These are phyloP conservation scores for Coprinopsis marcescibilis DNA, from an alignment of 768 basidiomycete species.

Conservation along the genomic window DNA sequence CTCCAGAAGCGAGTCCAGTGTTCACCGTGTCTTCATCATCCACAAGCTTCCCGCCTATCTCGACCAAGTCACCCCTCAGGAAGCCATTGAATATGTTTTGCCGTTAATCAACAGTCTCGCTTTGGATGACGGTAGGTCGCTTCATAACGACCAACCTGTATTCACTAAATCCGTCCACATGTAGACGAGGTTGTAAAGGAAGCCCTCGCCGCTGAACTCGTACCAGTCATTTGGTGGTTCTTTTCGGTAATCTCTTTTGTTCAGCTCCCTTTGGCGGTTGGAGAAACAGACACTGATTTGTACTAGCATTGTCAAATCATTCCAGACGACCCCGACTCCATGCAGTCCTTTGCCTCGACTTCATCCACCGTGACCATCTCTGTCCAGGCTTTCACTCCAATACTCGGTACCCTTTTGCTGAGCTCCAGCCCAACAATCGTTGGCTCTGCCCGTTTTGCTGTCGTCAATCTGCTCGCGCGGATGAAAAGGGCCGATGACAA, in stretches of 20 bases:
- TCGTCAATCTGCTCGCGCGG: conserved; percentile 73
- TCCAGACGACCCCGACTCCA: conserved; percentile 36
- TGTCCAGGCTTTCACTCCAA: conserved; percentile 85
- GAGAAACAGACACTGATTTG: conserved; percentile 5
- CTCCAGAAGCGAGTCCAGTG: conserved; percentile 64
- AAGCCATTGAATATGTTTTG: conserved; percentile 89
- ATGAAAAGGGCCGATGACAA: conserved; percentile 56
- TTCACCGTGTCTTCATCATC: conserved; percentile 72
- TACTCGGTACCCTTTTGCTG: conserved; percentile 83
- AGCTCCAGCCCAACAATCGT: conserved; percentile 72
- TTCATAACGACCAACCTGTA: conserved; percentile 6
- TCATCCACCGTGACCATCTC: conserved; percentile 47
- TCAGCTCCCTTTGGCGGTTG: conserved; percentile 3
- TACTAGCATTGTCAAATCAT: conserved; percentile 62
- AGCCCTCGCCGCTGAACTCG: conserved; percentile 75
- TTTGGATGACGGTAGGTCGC: conserved; percentile 69
- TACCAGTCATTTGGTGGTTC: conserved; percentile 90
- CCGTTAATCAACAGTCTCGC: conserved; percentile 84
- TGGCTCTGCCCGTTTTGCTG: conserved; percentile 63
- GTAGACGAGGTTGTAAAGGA: conserved; percentile 86
- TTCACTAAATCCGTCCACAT: conserved; percentile 7
- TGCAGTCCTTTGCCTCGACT: conserved; percentile 26
- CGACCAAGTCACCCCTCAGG: conserved; percentile 69
- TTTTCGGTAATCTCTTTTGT: conserved; percentile 46
- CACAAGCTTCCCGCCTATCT: conserved; percentile 79